Conservation (phyloP, 164 flowering plant genomes). For the Amborella trichopoda region DNA sequence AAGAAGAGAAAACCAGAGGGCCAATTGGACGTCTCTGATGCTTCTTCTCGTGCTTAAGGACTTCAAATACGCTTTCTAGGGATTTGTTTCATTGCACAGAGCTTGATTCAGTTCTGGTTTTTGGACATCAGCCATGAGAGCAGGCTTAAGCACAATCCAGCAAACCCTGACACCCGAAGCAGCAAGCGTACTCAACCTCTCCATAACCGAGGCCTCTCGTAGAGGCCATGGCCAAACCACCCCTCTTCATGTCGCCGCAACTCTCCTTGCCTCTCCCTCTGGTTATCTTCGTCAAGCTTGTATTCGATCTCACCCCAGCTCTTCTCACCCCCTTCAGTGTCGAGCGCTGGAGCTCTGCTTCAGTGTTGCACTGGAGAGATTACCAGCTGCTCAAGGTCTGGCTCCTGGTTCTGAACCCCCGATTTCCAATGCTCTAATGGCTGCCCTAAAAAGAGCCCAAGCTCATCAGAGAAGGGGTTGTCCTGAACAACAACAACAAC, state of each 20-base stretch:
- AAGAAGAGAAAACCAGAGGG: too few species aligned
- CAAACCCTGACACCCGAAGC: conserved; percentile 93
- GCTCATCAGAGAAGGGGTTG: conserved; percentile 97
- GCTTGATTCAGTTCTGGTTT: too few species aligned
- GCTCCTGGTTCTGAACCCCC: conserved; percentile 67
- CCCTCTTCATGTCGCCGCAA: conserved; percentile 93
- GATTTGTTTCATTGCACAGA: too few species aligned
- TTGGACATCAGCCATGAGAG: conserved; percentile 49
- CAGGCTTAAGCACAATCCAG: conserved; percentile 71
- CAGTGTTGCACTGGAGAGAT: conserved; percentile 89
- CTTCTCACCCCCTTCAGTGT: conserved; percentile 96
- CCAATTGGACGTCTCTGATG: conserved; percentile 9
- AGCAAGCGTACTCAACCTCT: conserved; percentile 67
- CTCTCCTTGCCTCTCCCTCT: conserved; percentile 66
- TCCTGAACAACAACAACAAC: conserved; percentile 97
- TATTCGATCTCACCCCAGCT: conserved; percentile 88
- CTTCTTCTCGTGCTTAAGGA: conserved; percentile 15
- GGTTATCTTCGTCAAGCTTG: conserved; percentile 88
- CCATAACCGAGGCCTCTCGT: conserved; percentile 74
- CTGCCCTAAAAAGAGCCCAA: conserved; percentile 94
- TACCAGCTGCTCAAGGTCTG: conserved; percentile 42
- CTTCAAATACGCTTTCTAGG: conserved; percentile 8
- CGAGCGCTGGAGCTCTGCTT: conserved; percentile 97
- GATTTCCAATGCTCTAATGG: conserved; percentile 87
- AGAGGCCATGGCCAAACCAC: conserved; percentile 91